Conservation (phyloP, 495 filamentous ascomycete genomes). For the Penicillium steckii region DNA sequence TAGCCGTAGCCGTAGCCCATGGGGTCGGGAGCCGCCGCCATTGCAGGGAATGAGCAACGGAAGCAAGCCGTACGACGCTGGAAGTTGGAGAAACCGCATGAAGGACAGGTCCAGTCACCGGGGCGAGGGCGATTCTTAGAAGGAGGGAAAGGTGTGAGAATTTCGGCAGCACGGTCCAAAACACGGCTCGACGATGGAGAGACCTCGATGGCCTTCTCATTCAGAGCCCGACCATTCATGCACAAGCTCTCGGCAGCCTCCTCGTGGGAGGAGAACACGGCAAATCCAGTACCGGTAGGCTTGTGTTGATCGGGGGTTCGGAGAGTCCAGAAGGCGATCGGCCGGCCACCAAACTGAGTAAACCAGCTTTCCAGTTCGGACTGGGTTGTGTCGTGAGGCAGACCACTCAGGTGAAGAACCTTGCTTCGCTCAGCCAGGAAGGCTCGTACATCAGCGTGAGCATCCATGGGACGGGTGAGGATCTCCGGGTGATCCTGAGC, state of each 20-base stretch:
- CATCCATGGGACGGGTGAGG: slow-evolving; percentile 92
- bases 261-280: slow-evolving; percentile 97
- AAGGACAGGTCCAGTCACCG: slow-evolving; percentile 98
- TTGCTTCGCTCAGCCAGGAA: slow-evolving; percentile 95
- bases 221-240: slow-evolving; percentile 97
- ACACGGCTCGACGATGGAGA: slow-evolving; percentile 95
- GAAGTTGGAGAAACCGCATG: slow-evolving; percentile 81
- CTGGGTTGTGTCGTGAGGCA: slow-evolving; percentile 97
- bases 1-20: slow-evolving; percentile 77
- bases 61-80: slow-evolving; percentile 98
- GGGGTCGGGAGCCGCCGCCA: slow-evolving; percentile 71
- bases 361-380: slow-evolving; percentile 99
- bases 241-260: slow-evolving; percentile 97
- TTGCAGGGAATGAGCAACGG: slow-evolving; percentile 95
- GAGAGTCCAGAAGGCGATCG: slow-evolving; percentile 99
- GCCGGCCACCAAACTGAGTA: slow-evolving; percentile 94
- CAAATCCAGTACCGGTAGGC: slow-evolving; percentile 95
- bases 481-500: slow-evolving; percentile 91
- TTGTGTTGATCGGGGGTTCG: slow-evolving; percentile 98
- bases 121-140: slow-evolving; percentile 97
- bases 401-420: slow-evolving; percentile 93
- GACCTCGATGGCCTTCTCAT: slow-evolving; percentile 98
- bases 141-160: slow-evolving; percentile 93
- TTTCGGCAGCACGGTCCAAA: slow-evolving; percentile 90
- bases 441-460: slow-evolving; percentile 91